These are phyloP conservation scores for Xylaria bambusicola DNA, from an alignment of 495 filamentous ascomycete genomes.

Conservation along the genomic window DNA sequence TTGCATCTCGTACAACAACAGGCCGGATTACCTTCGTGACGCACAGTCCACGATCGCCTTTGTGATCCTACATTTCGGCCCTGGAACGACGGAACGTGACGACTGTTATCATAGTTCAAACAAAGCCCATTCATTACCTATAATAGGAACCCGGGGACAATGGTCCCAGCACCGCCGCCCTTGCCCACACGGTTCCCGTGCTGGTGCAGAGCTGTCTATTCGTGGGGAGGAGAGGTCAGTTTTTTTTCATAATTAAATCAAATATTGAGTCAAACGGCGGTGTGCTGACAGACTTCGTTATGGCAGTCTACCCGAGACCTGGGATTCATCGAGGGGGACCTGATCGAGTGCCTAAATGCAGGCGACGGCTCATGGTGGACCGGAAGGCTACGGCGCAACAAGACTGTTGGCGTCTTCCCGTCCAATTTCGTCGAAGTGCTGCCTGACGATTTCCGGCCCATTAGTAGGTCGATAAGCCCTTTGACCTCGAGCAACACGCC, in stretches of 20 bases:
- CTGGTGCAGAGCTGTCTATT: slow-evolving; percentile 94
- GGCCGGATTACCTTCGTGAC: not conserved
- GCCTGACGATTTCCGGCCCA: slow-evolving; percentile 77
- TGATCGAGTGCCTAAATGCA: slow-evolving; percentile 97
- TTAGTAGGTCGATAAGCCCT: slow-evolving; percentile 76
- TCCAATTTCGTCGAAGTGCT: slow-evolving; percentile 96
- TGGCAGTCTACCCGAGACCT: slow-evolving; percentile 81
- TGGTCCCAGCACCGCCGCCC: slow-evolving; percentile 59
- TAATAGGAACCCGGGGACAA: slow-evolving; percentile 25
- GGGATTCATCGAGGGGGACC: slow-evolving; percentile 94
- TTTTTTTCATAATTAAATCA: slow-evolving; percentile 14
- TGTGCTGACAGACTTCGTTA: slow-evolving; percentile 20
- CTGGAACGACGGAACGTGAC: not conserved
- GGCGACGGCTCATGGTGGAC: slow-evolving; percentile 99
- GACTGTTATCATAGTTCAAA: not conserved
- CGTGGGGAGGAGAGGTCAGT: slow-evolving; percentile 89
- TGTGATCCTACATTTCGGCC: not conserved
- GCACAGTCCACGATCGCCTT: slow-evolving; percentile 4
- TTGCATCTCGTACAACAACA: slow-evolving; percentile 12
- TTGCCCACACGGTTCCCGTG: slow-evolving; percentile 89
- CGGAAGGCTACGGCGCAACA: slow-evolving; percentile 82
- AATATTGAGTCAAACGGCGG: slow-evolving; percentile 14
- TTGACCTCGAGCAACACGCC: slow-evolving; percentile 56
- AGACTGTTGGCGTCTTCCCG: slow-evolving; percentile 87
- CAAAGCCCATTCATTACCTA: not conserved